Evolutionary conservation across 148 eudicot species (phyloP).

Genomic region (Hydrangea macrophylla): DNA sequence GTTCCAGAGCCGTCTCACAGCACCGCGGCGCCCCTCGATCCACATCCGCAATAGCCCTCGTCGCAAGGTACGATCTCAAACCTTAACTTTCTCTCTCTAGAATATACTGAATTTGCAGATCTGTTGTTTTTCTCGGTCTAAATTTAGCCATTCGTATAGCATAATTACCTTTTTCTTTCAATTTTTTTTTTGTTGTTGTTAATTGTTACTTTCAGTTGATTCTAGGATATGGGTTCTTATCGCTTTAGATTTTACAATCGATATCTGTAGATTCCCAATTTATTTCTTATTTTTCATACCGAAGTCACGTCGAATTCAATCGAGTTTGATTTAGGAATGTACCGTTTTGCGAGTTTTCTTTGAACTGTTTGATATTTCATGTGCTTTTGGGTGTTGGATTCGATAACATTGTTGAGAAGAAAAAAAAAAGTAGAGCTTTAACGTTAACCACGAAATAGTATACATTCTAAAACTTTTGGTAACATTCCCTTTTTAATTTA

Average conservation of each 20-base stretch:
- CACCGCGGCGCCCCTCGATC: background rate
- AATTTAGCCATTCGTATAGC: background rate
- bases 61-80: conserved; percentile 15
- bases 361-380: background rate
- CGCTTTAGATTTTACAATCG: background rate
- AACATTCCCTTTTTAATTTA: too few relatives aligned
- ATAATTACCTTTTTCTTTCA: too few relatives aligned
- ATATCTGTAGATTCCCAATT: background rate
- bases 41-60: background rate
- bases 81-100: conserved; percentile 3
- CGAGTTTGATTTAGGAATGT: background rate
- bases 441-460: too few relatives aligned
- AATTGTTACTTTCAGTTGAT: background rate
- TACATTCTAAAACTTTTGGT: too few relatives aligned
- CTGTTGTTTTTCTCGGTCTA: background rate
- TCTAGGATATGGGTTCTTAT: background rate
- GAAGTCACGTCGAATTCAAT: background rate
- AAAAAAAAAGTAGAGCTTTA: too few relatives aligned
- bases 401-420: background rate
- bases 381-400: background rate
- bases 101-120: background rate
- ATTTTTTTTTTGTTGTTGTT: too few relatives aligned
- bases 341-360: background rate
- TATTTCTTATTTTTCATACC: background rate
- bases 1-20: background rate